These are phyloP conservation scores for Thyridium curvatum DNA, from an alignment of 2,329 filamentous ascomycete genomes.

Conservation along the genomic window DNA sequence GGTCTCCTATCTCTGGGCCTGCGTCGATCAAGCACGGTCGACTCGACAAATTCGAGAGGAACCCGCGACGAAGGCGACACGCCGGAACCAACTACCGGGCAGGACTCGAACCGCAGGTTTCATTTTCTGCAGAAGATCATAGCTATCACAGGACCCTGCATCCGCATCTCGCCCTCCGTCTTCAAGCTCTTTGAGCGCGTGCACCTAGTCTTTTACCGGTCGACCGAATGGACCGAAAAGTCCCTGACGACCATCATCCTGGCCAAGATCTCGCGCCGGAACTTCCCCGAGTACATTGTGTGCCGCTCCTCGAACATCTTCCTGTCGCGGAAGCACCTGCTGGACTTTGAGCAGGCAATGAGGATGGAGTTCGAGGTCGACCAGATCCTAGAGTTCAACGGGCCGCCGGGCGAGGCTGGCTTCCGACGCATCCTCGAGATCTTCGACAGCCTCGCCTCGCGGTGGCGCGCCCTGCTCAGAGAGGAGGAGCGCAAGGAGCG, in stretches of 20 bases:
- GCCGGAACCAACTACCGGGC: slow-evolving; percentile 10
- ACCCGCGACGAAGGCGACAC: slow-evolving; percentile 29
- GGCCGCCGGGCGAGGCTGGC: slow-evolving; percentile 57
- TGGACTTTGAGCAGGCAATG: slow-evolving; percentile 87
- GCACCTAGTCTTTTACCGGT: slow-evolving; percentile 92
- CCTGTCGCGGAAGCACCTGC: slow-evolving; percentile 60
- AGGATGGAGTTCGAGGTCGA: slow-evolving; percentile 78
- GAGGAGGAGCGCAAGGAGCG: slow-evolving; percentile 77
- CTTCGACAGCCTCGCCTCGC: slow-evolving; percentile 68
- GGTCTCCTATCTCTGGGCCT: slow-evolving; percentile 67
- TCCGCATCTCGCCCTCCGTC: slow-evolving; percentile 66
- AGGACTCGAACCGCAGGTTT: slow-evolving; percentile 57
- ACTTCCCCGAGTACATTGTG: slow-evolving; percentile 87
- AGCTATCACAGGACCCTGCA: slow-evolving; percentile 71
- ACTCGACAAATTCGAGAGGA: slow-evolving; percentile 42
- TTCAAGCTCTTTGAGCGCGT: slow-evolving; percentile 87
- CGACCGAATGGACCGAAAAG: slow-evolving; percentile 95
- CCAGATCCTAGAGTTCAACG: slow-evolving; percentile 72
- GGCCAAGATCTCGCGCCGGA: slow-evolving; percentile 78
- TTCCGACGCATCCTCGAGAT: slow-evolving; percentile 63
- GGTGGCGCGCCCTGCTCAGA: slow-evolving; percentile 68
- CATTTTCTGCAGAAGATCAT: slow-evolving; percentile 76
- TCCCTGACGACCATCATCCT: slow-evolving; percentile 92
- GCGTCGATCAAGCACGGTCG: slow-evolving; percentile 56
- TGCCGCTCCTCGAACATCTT: slow-evolving; percentile 89